Evolutionary conservation across 1,139 yeast genomes (phyloP).

Genomic region (Saccharomycopsis hybrid): DNA sequence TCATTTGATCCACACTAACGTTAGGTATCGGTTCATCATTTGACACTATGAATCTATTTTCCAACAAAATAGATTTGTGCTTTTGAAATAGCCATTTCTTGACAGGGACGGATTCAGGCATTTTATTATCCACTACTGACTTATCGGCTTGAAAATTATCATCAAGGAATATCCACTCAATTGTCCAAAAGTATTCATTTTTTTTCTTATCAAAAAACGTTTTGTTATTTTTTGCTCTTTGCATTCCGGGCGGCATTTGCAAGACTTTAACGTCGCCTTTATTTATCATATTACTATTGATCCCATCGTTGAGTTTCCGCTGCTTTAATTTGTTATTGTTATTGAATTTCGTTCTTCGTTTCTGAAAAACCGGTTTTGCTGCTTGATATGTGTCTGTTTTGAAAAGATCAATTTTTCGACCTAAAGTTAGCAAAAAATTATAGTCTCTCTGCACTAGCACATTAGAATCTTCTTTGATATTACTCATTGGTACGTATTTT

Average conservation of each 20-base stretch:
- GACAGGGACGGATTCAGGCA: constrained; percentile 24
- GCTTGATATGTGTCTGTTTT: constrained; percentile 40
- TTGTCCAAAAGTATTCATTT: constrained; percentile 67
- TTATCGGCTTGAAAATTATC: constrained; percentile 21
- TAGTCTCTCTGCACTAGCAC: constrained; percentile 71
- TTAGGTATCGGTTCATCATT: too few species aligned
- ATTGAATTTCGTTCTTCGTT: constrained; percentile 21
- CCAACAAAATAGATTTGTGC: too few species aligned
- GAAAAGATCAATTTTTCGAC: constrained; percentile 48
- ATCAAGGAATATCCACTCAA: constrained; percentile 53
- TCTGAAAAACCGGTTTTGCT: constrained; percentile 28
- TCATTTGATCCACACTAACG: too few species aligned
- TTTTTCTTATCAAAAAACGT: constrained; percentile 67
- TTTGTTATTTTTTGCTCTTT: constrained; percentile 57
- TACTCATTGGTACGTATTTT: constrained; percentile 42
- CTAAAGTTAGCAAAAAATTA: constrained; percentile 60
- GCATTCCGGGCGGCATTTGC: constrained; percentile 69
- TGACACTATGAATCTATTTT: too few species aligned
- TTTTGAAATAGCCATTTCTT: too few species aligned
- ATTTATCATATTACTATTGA: constrained; percentile 24
- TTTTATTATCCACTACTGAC: constrained; percentile 26
- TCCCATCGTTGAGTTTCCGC: constrained; percentile 21
- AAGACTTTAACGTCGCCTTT: constrained; percentile 48
- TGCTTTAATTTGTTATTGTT: constrained; percentile 28
- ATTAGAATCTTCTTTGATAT: constrained; percentile 31